phyloP scores from a whole-genome alignment of 148 eudicot species.

The Amaranthus palmeri region DNA sequence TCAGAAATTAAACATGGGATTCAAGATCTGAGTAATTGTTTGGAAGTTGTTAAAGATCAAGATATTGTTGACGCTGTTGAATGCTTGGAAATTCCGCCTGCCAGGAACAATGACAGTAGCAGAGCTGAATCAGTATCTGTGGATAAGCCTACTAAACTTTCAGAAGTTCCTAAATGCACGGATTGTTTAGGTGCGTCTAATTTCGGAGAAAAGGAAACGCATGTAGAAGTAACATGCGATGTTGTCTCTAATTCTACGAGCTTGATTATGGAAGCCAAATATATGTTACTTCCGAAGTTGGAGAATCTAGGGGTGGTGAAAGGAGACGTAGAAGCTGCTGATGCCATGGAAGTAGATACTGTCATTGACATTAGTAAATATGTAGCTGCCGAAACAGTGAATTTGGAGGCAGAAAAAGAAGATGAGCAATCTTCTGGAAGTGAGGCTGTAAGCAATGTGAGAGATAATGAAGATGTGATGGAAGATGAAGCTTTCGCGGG shows the following conservation, averaged over 20 bases:
- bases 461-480: neutral
- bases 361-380: neutral
- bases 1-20: neutral
- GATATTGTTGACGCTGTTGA: neutral
- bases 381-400: neutral
- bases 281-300: neutral
- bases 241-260: neutral
- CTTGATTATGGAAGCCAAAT: neutral
- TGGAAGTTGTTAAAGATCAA: neutral
- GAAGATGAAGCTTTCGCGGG: neutral
- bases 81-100: neutral
- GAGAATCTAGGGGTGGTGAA: neutral
- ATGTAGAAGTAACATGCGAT: neutral
- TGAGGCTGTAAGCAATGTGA: neutral
- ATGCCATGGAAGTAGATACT: neutral
- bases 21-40: constrained; percentile 8
- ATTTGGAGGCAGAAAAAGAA: neutral
- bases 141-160: neutral
- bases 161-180: constrained; percentile 2
- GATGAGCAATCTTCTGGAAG: neutral
- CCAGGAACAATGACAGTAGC: neutral
- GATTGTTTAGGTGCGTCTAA: neutral
- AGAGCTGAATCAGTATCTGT: neutral
- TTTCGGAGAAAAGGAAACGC: neutral
- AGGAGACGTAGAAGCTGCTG: neutral